These are phyloP conservation scores for Ophiostoma populinum DNA, from an alignment of 2,329 filamentous ascomycete genomes.

Conservation along the genomic window DNA sequence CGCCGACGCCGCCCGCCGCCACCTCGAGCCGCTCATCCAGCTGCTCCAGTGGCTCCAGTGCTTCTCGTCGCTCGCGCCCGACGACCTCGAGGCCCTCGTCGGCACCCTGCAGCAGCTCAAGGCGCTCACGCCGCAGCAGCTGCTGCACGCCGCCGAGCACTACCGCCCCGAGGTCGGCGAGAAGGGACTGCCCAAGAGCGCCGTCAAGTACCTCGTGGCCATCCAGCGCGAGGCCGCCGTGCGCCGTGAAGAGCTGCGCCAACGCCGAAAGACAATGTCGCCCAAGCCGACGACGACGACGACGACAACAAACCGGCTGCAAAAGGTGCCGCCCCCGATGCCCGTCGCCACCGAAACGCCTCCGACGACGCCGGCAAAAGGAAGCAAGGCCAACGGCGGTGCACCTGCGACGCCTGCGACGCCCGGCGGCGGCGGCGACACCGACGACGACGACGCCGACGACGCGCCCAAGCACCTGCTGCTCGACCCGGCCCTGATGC, in stretches of 20 bases:
- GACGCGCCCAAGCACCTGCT: constrained; percentile 60
- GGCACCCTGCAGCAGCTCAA: constrained; percentile 82
- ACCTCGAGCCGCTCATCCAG: constrained; percentile 82
- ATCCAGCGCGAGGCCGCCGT: constrained; percentile 58
- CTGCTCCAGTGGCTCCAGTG: constrained; percentile 94
- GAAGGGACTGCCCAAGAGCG: constrained; percentile 74
- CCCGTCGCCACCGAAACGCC: neutral
- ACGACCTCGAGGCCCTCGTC: constrained; percentile 77
- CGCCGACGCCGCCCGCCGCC: constrained; percentile 64
- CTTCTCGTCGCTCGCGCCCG: constrained; percentile 74
- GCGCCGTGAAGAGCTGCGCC: constrained; percentile 35
- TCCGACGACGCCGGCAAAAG: constrained; percentile 5
- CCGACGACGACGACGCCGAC: constrained; percentile 41
- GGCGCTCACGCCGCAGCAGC: constrained; percentile 66
- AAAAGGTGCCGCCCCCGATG: neutral
- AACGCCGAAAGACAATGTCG: constrained; percentile 28
- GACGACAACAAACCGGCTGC: neutral
- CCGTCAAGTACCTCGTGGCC: constrained; percentile 67
- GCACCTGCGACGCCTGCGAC: constrained; percentile 19
- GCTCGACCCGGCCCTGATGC: constrained; percentile 75
- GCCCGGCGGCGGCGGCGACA: constrained; percentile 25
- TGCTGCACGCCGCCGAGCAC: constrained; percentile 81
- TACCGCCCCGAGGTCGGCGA: constrained; percentile 93
- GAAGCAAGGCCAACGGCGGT: constrained; percentile 16
- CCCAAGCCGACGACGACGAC: constrained; percentile 18